Conservation (phyloP, 768 basidiomycete genomes). For the Hemileccinum rubropunctum region DNA sequence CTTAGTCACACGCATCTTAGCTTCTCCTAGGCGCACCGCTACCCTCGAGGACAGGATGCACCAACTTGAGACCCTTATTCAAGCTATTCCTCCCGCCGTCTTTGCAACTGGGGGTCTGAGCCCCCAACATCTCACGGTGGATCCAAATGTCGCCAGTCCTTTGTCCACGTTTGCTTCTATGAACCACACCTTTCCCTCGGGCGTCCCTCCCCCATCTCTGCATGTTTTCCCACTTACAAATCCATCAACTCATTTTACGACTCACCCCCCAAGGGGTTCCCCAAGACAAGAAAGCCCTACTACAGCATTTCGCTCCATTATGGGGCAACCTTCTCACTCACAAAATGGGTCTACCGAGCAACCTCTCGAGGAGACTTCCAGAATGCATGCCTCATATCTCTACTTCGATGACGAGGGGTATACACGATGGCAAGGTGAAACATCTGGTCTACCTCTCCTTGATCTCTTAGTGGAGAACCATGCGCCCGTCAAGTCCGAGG, state of each 20-base stretch:
- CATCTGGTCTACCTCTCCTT: constrained; percentile 85
- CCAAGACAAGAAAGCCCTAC: constrained; percentile 48
- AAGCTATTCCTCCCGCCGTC: constrained; percentile 79
- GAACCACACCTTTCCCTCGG: constrained; percentile 44
- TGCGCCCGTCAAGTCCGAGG: constrained; percentile 37
- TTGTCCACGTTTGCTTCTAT: constrained; percentile 39
- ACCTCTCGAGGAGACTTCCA: constrained; percentile 54
- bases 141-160: constrained; percentile 32
- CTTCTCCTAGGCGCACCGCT: constrained; percentile 58
- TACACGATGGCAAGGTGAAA: constrained; percentile 90
- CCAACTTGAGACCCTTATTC: constrained; percentile 80
- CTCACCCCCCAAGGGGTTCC: constrained; percentile 38
- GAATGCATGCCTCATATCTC: constrained; percentile 75
- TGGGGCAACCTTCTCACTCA: constrained; percentile 34
- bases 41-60: constrained; percentile 89
- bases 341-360: constrained; percentile 37
- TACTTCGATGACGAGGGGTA: constrained; percentile 88
- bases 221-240: constrained; percentile 78
- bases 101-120: constrained; percentile 58
- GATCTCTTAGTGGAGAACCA: constrained; percentile 79
- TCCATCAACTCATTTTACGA: constrained; percentile 75
- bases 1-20: constrained; percentile 7
- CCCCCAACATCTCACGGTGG: constrained; percentile 35
- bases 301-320: constrained; percentile 39
- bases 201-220: constrained; percentile 76